Evolutionary conservation across 179 eudicot genomes (phyloP).

Genomic region (Silene coronaria): DNA sequence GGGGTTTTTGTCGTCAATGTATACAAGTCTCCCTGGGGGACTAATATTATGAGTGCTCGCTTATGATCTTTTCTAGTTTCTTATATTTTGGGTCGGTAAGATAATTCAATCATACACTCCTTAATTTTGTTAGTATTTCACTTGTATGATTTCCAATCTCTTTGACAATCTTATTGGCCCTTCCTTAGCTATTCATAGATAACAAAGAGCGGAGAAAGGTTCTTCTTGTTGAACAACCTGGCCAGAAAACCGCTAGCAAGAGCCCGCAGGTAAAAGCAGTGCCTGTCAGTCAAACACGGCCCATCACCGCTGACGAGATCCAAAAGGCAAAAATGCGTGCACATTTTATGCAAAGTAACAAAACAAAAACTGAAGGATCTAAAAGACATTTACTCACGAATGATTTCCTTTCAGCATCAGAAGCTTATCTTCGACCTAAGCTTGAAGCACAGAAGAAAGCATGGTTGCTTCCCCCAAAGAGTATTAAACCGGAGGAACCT

Average conservation of each 20-base stretch:
- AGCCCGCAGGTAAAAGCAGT: conserved; percentile 45
- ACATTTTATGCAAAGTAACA: conserved; percentile 61
- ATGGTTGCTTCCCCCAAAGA: conserved; percentile 33
- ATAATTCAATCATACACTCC: background rate
- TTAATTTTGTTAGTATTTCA: background rate
- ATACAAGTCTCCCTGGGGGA: background rate
- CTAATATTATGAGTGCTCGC: background rate
- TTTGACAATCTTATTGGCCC: background rate
- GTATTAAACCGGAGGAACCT: conserved; percentile 25
- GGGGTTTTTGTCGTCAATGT: background rate
- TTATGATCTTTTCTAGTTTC: background rate
- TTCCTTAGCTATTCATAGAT: conserved; percentile 60
- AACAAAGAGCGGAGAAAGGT: conserved; percentile 85
- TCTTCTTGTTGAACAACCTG: conserved; percentile 82
- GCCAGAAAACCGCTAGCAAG: conserved; percentile 60
- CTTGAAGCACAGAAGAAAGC: conserved; percentile 55
- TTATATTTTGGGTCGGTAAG: background rate
- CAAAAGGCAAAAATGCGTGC: conserved; percentile 95
- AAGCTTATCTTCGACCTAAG: conserved; percentile 42
- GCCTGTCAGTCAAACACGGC: conserved; percentile 62
- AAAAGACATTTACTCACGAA: conserved; percentile 39
- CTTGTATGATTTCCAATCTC: background rate
- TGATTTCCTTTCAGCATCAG: conserved; percentile 42
- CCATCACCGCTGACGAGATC: conserved; percentile 93
- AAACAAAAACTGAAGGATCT: conserved; percentile 39